phyloP scores from a whole-genome alignment of 2,329 filamentous ascomycete genomes.

The Fusarium sp. region DNA sequence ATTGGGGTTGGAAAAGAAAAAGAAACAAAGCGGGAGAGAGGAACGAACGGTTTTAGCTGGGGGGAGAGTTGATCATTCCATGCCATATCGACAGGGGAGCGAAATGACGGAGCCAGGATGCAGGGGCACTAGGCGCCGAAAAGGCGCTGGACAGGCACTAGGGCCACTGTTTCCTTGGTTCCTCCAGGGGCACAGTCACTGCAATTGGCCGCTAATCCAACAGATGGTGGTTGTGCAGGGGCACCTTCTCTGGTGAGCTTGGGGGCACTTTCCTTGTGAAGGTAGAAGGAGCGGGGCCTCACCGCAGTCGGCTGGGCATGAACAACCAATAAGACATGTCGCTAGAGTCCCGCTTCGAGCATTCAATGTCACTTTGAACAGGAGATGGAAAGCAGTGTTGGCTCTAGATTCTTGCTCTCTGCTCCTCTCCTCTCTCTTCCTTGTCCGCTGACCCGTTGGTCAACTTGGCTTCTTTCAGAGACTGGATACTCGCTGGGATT shows the following conservation, averaged over 20 bases:
- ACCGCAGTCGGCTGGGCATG: conserved; percentile 27
- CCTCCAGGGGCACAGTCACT: conserved; percentile 40
- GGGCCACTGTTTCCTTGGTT: conserved; percentile 34
- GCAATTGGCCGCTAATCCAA: conserved; percentile 40
- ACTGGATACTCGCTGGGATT: conserved; percentile 32
- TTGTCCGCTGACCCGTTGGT: conserved; percentile 10
- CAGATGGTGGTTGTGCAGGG: conserved; percentile 26
- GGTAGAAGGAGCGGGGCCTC: conserved; percentile 29
- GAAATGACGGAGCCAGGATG: conserved; percentile 43
- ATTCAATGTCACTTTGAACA: conserved; percentile 33
- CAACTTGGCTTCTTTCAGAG: conserved; percentile 27
- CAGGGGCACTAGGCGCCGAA: conserved; percentile 36
- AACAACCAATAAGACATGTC: conserved; percentile 17
- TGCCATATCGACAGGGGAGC: conserved; percentile 30
- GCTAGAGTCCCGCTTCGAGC: conserved; percentile 11
- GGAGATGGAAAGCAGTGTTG: conserved; percentile 29
- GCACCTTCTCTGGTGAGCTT: conserved; percentile 17
- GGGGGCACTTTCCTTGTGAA: conserved; percentile 14
- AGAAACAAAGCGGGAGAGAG: conserved; percentile 33
- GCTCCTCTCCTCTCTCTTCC: neutral
- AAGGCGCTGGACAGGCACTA: conserved; percentile 30
- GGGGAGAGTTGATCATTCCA: conserved; percentile 24
- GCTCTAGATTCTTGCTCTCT: conserved; percentile 14
- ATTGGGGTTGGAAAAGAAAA: conserved; percentile 44
- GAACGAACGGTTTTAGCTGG: conserved; percentile 33